Conservation (phyloP, 768 basidiomycete genomes). For the Boletus eberwhitei region DNA sequence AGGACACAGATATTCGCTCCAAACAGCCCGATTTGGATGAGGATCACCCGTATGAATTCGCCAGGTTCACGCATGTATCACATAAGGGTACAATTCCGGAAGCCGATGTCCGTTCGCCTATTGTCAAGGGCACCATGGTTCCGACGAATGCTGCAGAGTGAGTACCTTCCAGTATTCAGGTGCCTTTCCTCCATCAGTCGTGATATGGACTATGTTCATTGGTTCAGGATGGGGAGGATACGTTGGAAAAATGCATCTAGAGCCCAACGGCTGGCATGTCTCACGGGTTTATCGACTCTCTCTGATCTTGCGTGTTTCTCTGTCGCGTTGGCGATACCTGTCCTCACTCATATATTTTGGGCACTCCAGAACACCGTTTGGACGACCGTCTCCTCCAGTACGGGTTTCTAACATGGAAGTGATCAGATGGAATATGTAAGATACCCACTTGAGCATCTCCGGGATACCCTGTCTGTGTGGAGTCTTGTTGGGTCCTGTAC, state of each 20-base stretch:
- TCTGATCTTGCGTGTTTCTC: conserved; percentile 17
- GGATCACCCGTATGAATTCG: conserved; percentile 1
- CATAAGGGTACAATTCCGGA: conserved; percentile 11
- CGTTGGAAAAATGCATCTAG: conserved; percentile 10
- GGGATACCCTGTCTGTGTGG: not conserved
- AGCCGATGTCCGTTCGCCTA: conserved; percentile 29
- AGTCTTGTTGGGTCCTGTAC: conserved; percentile 5
- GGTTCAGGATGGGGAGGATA: conserved; percentile 12
- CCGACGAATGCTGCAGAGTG: conserved; percentile 21
- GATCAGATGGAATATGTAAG: conserved; percentile 2
- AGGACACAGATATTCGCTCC: not conserved
- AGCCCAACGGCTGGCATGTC: conserved; percentile 2
- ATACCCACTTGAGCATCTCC: not conserved
- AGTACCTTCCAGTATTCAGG: conserved; percentile 7
- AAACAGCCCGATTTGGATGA: not conserved
- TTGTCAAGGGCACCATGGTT: conserved; percentile 22
- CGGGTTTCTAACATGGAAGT: conserved; percentile 3
- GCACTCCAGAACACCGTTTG: conserved; percentile 22
- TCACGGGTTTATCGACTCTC: conserved; percentile 5
- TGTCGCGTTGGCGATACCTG: conserved; percentile 12
- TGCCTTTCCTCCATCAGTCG: not conserved
- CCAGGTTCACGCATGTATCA: conserved; percentile 14
- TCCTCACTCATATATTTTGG: conserved; percentile 19
- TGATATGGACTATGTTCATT: conserved; percentile 7
- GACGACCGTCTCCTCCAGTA: conserved; percentile 24